Evolutionary conservation across 2,329 filamentous ascomycete genomes (phyloP).

Genomic region (Monosporascus sp.): DNA sequence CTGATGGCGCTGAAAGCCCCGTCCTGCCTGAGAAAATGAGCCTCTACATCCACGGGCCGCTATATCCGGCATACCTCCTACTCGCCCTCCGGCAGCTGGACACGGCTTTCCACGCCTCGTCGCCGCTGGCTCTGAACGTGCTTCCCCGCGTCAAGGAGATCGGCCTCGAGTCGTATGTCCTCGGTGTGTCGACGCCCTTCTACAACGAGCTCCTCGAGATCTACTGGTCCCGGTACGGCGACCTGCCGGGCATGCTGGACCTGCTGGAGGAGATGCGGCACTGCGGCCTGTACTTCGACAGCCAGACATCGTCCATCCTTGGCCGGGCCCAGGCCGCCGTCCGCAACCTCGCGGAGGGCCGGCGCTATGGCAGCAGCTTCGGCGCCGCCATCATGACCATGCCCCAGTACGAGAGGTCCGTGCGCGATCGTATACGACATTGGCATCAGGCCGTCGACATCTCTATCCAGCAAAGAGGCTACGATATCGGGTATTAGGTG

Average conservation of each 20-base stretch:
- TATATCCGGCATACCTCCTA: conserved; percentile 59
- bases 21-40: conserved; percentile 25
- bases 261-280: conserved; percentile 62
- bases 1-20: conserved; percentile 1
- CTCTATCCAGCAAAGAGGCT: conserved; percentile 18
- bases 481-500: conserved; percentile 13
- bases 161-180: conserved; percentile 63
- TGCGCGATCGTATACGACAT: conserved; percentile 22
- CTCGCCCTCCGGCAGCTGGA: conserved; percentile 53
- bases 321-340: conserved; percentile 24
- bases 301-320: conserved; percentile 36
- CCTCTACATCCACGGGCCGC: conserved; percentile 55
- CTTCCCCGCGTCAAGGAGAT: conserved; percentile 63
- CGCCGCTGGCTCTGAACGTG: conserved; percentile 53
- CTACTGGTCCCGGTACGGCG: conserved; percentile 55
- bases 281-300: conserved; percentile 54
- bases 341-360: conserved; percentile 4
- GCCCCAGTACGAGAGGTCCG: conserved; percentile 30
- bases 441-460: conserved; percentile 23
- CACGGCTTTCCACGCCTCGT: conserved; percentile 50
- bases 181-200: conserved; percentile 64
- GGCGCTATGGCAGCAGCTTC: conserved; percentile 21
- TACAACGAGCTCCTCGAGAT: conserved; percentile 62
- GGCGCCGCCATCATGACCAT: conserved; percentile 26
- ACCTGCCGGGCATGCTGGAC: conserved; percentile 48